These are phyloP conservation scores for Candida berthetii DNA, from an alignment of 805 yeast species.

Conservation along the genomic window DNA sequence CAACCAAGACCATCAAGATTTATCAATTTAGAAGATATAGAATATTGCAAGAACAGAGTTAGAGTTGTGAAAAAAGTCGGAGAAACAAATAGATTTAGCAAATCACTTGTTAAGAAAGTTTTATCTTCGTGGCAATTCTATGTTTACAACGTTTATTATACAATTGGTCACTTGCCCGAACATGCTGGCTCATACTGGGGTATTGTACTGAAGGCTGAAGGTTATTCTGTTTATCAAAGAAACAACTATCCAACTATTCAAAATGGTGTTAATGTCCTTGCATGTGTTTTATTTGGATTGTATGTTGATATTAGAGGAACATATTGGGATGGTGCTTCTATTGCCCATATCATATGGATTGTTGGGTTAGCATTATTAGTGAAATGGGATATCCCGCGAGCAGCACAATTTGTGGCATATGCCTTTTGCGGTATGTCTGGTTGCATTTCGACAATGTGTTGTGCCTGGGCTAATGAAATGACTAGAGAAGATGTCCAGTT, in stretches of 20 bases:
- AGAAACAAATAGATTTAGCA: conserved; percentile 24
- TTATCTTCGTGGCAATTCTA: conserved; percentile 50
- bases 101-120: conserved; percentile 42
- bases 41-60: conserved; percentile 39
- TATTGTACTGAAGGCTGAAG: conserved; percentile 13
- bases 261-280: conserved; percentile 12
- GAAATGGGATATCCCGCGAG: conserved; percentile 2
- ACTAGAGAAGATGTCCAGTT: conserved; percentile 17
- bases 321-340: neutral
- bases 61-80: conserved; percentile 18
- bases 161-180: conserved; percentile 9
- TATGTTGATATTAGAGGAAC: conserved; percentile 12
- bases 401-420: conserved; percentile 1
- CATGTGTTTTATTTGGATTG: conserved; percentile 11
- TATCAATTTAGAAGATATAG: conserved; percentile 48
- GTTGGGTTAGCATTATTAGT: neutral
- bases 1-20: conserved; percentile 40
- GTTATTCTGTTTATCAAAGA: conserved; percentile 16
- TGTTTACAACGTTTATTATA: conserved; percentile 5
- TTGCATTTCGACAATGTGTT: conserved; percentile 1
- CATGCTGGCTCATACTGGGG: conserved; percentile 10
- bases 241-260: conserved; percentile 17
- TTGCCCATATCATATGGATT: neutral
- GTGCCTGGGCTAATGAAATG: conserved; percentile 18
- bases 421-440: neutral